Base-by-base conservation (phyloP, 176 grass and related monocot species). In the Secale cereale region DNA sequence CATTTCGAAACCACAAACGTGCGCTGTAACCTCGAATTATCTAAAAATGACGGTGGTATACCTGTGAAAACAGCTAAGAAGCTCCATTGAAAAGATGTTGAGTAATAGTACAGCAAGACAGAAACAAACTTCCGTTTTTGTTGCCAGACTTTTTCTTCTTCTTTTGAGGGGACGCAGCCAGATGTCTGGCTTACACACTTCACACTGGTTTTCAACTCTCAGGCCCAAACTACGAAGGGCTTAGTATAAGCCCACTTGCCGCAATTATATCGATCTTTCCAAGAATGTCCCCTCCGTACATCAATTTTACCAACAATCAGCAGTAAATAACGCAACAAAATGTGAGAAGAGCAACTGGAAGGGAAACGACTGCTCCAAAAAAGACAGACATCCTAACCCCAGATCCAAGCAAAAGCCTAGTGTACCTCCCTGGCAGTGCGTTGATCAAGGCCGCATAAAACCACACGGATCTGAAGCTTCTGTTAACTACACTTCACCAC, bases 401-500 rank as follows among this genome's bases (percentile, higher is more conserved):
- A 66, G 59, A 89, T 90, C 82, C 78, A 92, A 90, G 82, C 85
- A 90, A 95, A 90, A 91, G 60, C n/a, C 79, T 37, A 29, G 78
- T 63, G 75, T 33, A 54, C 79, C 45, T 39, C 66, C 65, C 31
- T 81, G 77, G 75, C 28, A 62, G 77, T 88, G 52, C n/a, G 14
- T 48, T 19, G 11, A 82, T 84, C 65, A 80, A 81, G 35, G 60
- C 68, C 65, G 20, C 37, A 56, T 30, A 52, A 77, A 77, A 15
- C n/a, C 56, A 84, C 75, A 84, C 59, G 40, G 81, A 33, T 22
- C 36, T 16, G 59, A 86, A 79, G 59, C 76, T 83, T 79, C 73
- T 59, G 56, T 59, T 59, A 94, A 85, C 91, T 94, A 87, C 91
- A 99, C 41, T 86, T 99, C 81, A 99, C 93, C 36, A 99, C 86